Evolutionary conservation across 805 yeast genomes (phyloP).

Genomic region (Cyberlindnera suaveolens): DNA sequence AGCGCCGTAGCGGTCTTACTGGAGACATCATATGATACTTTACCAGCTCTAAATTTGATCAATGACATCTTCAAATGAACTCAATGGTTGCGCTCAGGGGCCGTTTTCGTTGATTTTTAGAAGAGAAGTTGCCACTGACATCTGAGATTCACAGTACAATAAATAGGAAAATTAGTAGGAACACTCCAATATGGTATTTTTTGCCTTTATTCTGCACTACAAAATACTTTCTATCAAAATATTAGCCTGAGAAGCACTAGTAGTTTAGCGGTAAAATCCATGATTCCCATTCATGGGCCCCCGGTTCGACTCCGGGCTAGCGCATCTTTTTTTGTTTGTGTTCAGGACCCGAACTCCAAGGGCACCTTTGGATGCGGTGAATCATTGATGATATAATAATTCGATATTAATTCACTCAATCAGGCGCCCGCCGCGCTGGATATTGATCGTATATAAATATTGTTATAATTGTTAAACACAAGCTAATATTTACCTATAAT

Average conservation of each 20-base stretch:
- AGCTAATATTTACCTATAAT: too few species aligned
- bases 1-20: conserved; percentile 63
- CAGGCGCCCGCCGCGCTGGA: too few species aligned
- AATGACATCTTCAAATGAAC: conserved; percentile 7
- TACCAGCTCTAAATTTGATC: conserved; percentile 69
- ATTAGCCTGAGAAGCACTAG: conserved; percentile 6
- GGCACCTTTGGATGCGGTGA: too few species aligned
- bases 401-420: too few species aligned
- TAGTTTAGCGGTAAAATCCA: conserved; percentile 17
- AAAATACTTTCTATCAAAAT: background rate
- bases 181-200: too few species aligned
- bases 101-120: background rate
- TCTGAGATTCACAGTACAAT: background rate
- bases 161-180: too few species aligned
- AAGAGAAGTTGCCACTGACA: conserved; percentile 1
- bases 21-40: conserved; percentile 56
- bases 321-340: conserved; percentile 34
- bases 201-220: too few species aligned
- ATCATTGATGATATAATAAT: too few species aligned
- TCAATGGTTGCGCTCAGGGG: too few species aligned
- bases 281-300: conserved; percentile 31
- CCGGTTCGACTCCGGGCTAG: conserved; percentile 58
- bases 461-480: too few species aligned
- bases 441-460: too few species aligned
- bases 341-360: too few species aligned